Evolutionary conservation across 2,329 filamentous ascomycete genomes (phyloP), one percentile per base, ranked within the genome.

Genomic region (Ceratocystis huliohia): DNA sequence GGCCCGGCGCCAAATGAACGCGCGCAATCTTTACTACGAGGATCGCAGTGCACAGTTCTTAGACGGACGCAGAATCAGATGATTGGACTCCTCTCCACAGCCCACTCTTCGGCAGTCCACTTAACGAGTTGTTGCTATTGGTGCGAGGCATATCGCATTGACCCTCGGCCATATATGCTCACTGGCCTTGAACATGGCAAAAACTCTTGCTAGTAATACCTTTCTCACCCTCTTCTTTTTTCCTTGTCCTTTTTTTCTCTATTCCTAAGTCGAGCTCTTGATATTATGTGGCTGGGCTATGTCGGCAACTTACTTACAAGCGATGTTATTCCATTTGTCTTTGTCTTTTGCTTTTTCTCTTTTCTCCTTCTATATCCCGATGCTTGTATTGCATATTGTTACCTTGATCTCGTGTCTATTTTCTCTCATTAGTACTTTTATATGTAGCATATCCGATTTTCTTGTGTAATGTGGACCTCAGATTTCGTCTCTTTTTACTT

Each of bases 1-100:
- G 72, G 79, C 80, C 59, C 79, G 80, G 67, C 81, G 77, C 71
- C 76, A 77, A 6, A 77, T 78, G 70, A 75, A 79, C 67, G 67
- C 72, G 13, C 74, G 73, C 0, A 79, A 80, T 66, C 74, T 75
- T 1, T 84, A 84, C 69, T 81, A 81, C 66, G 78, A 83, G 22
- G 72, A 72, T 3, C 76, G 76, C 65, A 82, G 78, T 65, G 81
- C 81, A 5, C 79, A 79, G 68, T 85, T 81, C 69, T 70, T 85
- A 50, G 83, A 85, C 68, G 83, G 83, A 30, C 82, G 76, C 48
- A 67, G 66, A 62, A 63, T 56, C 28, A 53, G 33, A 64, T 64
- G 33, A 53, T 64, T 44, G 53, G 53, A 22, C 53, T 57, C 20
- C 63, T 64, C 15, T 62, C 30, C 33, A 20, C 5, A 8, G 37